Conservation (phyloP, 257 asterid genomes). For the Lithospermum erythrorhizon region DNA sequence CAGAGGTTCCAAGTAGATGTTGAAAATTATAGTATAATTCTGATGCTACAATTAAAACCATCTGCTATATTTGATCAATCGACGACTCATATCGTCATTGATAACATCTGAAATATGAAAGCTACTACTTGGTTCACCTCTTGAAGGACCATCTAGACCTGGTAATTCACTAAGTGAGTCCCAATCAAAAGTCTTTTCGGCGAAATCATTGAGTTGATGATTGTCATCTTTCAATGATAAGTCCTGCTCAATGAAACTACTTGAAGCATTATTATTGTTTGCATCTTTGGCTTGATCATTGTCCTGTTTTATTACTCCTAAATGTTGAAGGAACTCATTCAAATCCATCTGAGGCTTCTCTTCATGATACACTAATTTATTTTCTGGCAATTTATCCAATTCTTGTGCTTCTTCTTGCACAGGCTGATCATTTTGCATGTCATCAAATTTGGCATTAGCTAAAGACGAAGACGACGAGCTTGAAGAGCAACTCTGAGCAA, state of each 20-base stretch:
- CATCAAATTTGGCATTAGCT: constrained; percentile 25
- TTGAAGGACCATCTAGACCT: constrained; percentile 41
- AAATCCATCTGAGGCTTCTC: constrained; percentile 91
- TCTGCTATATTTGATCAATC: no score
- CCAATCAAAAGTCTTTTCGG: constrained; percentile 57
- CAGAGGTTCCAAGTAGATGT: constrained; percentile 26
- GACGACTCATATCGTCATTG: constrained; percentile 13
- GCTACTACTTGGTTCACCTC: constrained; percentile 17
- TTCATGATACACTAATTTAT: constrained; percentile 19
- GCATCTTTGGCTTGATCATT: constrained; percentile 25
- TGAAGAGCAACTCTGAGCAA: constrained; percentile 36
- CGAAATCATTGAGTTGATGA: constrained; percentile 17
- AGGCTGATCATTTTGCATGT: constrained; percentile 18
- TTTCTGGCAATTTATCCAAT: constrained; percentile 20
- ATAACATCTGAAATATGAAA: constrained; percentile 8
- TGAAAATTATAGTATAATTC: no score
- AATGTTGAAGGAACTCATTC: constrained; percentile 78
- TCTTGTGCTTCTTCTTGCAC: constrained; percentile 24
- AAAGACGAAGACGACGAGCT: constrained; percentile 28
- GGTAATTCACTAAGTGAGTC: constrained; percentile 54
- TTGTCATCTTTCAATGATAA: constrained; percentile 28
- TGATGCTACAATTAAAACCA: no score
- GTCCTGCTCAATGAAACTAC: constrained; percentile 29
- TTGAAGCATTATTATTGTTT: constrained; percentile 12
- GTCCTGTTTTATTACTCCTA: constrained; percentile 60